phyloP scores from a whole-genome alignment of 345 rosid genomes.

The Cardamine chenopodiifolia region DNA sequence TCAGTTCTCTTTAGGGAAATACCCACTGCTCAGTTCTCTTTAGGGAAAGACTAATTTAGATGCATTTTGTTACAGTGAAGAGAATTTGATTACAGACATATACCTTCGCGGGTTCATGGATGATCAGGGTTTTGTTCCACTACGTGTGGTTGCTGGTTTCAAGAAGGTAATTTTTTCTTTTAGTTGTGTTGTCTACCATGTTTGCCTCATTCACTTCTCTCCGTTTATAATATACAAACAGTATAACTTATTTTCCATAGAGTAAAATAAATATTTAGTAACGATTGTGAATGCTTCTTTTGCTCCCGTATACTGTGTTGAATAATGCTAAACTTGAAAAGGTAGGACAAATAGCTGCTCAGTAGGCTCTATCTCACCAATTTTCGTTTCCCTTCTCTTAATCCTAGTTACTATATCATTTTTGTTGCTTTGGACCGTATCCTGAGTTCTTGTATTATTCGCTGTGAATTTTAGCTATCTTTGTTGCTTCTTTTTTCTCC shows the following conservation, averaged over 20 bases:
- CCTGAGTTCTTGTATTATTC: background rate
- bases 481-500: conserved; percentile 19
- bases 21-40: background rate
- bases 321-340: background rate
- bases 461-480: conserved; percentile 19
- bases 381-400: background rate
- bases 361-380: conserved; percentile 2
- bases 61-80: conserved; percentile 62
- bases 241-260: conserved; percentile 4
- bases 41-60: conserved; percentile 21
- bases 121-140: conserved; percentile 83
- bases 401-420: conserved; percentile 14
- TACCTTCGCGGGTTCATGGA: conserved; percentile 86
- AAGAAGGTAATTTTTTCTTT: conserved; percentile 56
- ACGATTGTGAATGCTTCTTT: too few species aligned
- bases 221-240: conserved; percentile 1
- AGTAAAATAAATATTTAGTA: too few species aligned
- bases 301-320: background rate
- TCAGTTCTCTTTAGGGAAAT: conserved; percentile 10
- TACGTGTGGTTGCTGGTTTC: conserved; percentile 74
- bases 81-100: conserved; percentile 72
- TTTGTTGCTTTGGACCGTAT: conserved; percentile 1
- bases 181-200: conserved; percentile 13
- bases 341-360: background rate
- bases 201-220: conserved; percentile 21